Evolutionary conservation across 495 filamentous ascomycete genomes (phyloP).

Genomic region (Aspergillus ellipticus): DNA sequence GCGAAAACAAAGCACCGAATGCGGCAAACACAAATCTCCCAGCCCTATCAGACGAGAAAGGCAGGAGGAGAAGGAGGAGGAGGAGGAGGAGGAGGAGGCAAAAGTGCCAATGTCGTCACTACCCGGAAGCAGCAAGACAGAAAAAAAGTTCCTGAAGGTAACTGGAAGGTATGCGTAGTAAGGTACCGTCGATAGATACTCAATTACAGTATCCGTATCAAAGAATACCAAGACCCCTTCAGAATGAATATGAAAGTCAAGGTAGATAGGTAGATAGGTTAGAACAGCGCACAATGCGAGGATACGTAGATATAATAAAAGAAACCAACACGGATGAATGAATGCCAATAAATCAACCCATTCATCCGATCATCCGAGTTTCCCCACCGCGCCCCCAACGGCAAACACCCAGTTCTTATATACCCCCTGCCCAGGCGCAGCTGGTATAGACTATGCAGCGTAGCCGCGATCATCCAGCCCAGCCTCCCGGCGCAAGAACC

Average conservation of each 20-base stretch:
- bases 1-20: conserved; percentile 1
- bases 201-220: no score
- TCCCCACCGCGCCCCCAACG: not conserved
- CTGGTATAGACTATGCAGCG: not conserved
- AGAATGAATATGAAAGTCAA: no score
- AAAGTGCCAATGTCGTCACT: not conserved
- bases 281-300: no score
- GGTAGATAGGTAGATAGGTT: no score
- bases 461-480: not conserved
- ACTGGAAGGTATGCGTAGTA: no score
- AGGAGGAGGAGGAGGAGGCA: not conserved
- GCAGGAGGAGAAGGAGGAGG: not conserved
- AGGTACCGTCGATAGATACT: no score
- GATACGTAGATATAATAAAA: no score
- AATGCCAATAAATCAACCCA: not conserved
- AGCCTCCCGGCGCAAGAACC: no score
- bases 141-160: not conserved
- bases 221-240: no score
- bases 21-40: not conserved
- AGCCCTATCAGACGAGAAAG: not conserved
- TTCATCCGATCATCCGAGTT: not conserved
- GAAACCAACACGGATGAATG: no score
- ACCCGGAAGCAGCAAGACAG: not conserved
- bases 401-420: not conserved
- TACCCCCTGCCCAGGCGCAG: no score